Conservation (phyloP, 306 rosid species). For the Quercus rubra region DNA sequence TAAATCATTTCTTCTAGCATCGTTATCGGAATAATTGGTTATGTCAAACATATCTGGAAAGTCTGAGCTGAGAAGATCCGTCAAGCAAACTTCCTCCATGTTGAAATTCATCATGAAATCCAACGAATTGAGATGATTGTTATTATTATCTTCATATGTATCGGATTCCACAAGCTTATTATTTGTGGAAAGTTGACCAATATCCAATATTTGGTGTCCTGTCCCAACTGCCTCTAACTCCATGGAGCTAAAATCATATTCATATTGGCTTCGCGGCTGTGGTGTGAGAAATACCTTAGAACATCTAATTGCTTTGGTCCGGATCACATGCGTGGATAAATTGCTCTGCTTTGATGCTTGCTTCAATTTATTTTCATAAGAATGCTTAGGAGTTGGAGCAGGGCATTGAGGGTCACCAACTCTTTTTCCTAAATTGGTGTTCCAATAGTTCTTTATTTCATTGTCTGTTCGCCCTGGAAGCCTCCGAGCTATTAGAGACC, state of each 20-base stretch:
- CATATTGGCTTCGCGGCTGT: conserved; percentile 4
- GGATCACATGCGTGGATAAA: conserved; percentile 1
- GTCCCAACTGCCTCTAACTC: not conserved
- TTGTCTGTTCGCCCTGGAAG: conserved; percentile 75
- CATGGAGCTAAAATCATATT: not conserved
- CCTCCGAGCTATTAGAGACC: conserved; percentile 71
- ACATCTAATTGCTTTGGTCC: conserved; percentile 42
- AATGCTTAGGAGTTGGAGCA: not conserved
- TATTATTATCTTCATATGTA: not conserved
- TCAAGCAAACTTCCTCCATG: not conserved
- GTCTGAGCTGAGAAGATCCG: not conserved
- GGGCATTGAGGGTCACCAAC: not conserved
- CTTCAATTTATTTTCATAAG: not conserved
- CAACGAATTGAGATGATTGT: not conserved
- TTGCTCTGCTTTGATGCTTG: not conserved
- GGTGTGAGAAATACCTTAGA: conserved; percentile 25
- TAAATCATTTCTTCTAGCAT: not conserved
- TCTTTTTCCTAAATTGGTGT: conserved; percentile 2
- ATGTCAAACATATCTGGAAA: not conserved
- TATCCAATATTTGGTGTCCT: not conserved
- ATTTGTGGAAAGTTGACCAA: not conserved
- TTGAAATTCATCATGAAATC: not conserved
- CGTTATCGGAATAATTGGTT: not conserved
- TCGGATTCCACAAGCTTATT: not conserved
- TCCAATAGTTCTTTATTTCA: conserved; percentile 70